phyloP scores from a whole-genome alignment of 768 basidiomycete species.

The Hygrophoropsis aurantiaca region DNA sequence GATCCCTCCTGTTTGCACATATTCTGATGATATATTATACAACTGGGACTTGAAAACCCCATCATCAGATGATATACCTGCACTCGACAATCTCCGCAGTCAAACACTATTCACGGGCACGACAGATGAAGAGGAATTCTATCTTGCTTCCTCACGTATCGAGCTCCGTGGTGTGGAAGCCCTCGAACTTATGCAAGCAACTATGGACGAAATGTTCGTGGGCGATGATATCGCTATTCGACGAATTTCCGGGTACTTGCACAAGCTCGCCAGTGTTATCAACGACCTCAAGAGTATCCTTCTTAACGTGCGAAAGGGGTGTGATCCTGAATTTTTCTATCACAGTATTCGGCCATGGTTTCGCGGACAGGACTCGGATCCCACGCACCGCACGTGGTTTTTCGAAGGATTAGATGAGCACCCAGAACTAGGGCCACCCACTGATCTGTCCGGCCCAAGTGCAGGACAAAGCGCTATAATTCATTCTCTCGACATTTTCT shows the following conservation, averaged over 20 bases:
- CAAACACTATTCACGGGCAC: slow-evolving; percentile 77
- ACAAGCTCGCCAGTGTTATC: slow-evolving; percentile 61
- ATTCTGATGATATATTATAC: slow-evolving; percentile 89
- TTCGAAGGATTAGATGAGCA: slow-evolving; percentile 61
- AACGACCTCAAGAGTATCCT: slow-evolving; percentile 62
- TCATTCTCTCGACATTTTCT: slow-evolving; percentile 70
- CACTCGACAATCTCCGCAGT: slow-evolving; percentile 59
- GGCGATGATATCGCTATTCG: slow-evolving; percentile 62
- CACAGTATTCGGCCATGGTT: slow-evolving; percentile 79
- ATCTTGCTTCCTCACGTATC: slow-evolving; percentile 80
- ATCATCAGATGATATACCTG: slow-evolving; percentile 39
- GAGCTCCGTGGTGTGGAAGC: slow-evolving; percentile 85
- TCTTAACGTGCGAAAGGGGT: slow-evolving; percentile 61
- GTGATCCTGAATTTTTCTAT: slow-evolving; percentile 75
- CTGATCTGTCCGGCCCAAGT: slow-evolving; percentile 71
- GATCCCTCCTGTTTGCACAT: slow-evolving; percentile 86
- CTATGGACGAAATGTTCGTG: slow-evolving; percentile 88
- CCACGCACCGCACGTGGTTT: slow-evolving; percentile 43
- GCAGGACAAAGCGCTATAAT: slow-evolving; percentile 83
- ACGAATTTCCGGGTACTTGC: slow-evolving; percentile 66
- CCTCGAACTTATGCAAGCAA: slow-evolving; percentile 80
- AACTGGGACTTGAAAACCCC: slow-evolving; percentile 58
- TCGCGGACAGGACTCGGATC: slow-evolving; percentile 62
- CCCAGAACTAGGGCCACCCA: slow-evolving; percentile 41
- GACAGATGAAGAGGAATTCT: slow-evolving; percentile 83